Conservation (phyloP, 140 eudicot species). For the Stevia rebaudiana region DNA sequence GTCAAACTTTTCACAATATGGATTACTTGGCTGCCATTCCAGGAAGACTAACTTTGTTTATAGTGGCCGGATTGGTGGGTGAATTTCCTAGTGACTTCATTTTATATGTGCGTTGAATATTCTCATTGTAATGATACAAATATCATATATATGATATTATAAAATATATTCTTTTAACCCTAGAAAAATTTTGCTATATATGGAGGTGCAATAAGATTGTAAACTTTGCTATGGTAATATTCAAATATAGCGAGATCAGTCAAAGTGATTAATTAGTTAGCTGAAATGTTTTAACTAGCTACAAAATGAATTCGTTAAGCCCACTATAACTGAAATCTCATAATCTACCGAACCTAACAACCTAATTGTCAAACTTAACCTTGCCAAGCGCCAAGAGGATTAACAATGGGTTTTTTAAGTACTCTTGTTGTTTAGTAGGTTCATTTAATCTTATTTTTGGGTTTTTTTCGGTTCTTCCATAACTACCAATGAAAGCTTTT, state of each 20-base stretch:
- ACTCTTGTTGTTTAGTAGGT: too few species aligned
- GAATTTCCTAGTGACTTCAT: constrained; percentile 13
- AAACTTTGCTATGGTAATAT: not conserved
- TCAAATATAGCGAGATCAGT: not conserved
- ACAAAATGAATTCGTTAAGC: not conserved
- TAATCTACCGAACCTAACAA: not conserved
- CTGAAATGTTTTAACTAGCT: not conserved
- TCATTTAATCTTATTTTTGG: too few species aligned
- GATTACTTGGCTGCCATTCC: constrained; percentile 10
- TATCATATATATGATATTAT: too few species aligned
- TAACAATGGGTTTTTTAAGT: too few species aligned
- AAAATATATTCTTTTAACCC: too few species aligned
- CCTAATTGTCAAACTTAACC: not conserved
- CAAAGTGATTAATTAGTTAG: not conserved
- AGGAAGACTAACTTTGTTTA: constrained; percentile 4
- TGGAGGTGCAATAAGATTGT: not conserved
- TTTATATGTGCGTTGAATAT: not conserved
- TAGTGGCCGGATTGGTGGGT: not conserved
- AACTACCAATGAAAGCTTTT: too few species aligned
- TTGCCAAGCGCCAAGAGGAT: too few species aligned
- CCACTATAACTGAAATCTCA: not conserved
- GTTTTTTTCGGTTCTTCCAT: too few species aligned
- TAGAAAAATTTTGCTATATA: too few species aligned
- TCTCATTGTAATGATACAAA: not conserved
- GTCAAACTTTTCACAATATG: constrained; percentile 20